These are phyloP conservation scores for Solanum virginianum DNA, from an alignment of 257 asterid species.

Conservation along the genomic window DNA sequence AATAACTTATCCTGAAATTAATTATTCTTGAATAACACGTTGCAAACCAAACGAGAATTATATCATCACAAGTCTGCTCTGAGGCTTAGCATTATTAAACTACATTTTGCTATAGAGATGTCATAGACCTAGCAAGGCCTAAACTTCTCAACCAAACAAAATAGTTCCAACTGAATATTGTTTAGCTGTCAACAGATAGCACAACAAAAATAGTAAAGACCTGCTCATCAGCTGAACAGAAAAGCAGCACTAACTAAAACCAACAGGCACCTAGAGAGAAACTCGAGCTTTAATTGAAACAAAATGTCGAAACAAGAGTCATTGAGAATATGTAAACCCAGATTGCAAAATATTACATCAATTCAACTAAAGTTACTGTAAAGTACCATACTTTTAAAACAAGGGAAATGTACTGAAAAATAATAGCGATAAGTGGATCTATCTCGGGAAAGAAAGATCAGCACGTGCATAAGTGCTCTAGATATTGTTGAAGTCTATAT, in stretches of 20 bases:
- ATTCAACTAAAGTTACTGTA: background rate
- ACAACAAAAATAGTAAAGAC: background rate
- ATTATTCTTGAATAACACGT: too few relatives aligned
- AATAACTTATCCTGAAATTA: too few relatives aligned
- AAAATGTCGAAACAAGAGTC: background rate
- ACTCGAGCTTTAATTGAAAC: background rate
- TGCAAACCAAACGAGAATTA: too few relatives aligned
- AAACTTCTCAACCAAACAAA: background rate
- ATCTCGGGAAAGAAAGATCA: constrained; percentile 3
- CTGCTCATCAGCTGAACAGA: background rate
- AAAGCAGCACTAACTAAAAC: background rate
- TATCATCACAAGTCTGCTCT: background rate
- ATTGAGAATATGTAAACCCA: background rate
- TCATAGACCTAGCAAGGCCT: background rate
- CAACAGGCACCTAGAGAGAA: background rate
- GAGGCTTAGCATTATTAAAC: background rate
- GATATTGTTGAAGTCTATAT: constrained; percentile 14
- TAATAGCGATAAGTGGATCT: background rate
- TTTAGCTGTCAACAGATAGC: background rate
- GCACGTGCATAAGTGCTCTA: background rate
- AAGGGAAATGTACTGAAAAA: background rate
- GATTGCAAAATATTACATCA: background rate
- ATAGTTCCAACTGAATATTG: background rate
- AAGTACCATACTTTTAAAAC: background rate
- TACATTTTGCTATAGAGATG: background rate